These are phyloP conservation scores for Penicillium concentricum DNA, from an alignment of 2,329 filamentous ascomycete species.

Conservation along the genomic window DNA sequence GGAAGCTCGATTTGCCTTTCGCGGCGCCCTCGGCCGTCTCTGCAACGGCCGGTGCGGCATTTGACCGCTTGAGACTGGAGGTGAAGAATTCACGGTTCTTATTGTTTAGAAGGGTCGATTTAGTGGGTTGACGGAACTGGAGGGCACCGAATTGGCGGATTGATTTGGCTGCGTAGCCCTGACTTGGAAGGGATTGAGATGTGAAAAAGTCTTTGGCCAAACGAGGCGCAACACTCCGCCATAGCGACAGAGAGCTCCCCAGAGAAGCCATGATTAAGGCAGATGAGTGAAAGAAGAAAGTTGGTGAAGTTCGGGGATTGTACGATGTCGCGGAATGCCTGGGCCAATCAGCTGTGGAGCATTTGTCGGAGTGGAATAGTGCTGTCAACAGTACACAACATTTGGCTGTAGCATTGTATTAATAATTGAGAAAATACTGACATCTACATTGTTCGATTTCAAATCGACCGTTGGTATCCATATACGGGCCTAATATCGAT, in stretches of 20 bases:
- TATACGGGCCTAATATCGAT: background rate
- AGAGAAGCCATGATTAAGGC: conserved; percentile 34
- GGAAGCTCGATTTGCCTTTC: conserved; percentile 46
- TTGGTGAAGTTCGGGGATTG: conserved; percentile 16
- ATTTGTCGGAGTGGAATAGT: conserved; percentile 15
- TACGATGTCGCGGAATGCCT: conserved; percentile 15
- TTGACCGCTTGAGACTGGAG: conserved; percentile 22
- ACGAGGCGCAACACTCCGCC: conserved; percentile 37
- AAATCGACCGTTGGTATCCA: background rate
- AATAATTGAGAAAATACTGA: background rate
- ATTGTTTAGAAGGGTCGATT: conserved; percentile 23
- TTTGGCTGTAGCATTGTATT: background rate
- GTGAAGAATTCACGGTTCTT: conserved; percentile 32
- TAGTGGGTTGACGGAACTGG: conserved; percentile 28
- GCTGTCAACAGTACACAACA: background rate
- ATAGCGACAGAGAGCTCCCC: conserved; percentile 30
- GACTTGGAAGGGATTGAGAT: conserved; percentile 42
- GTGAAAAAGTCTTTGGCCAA: conserved; percentile 42
- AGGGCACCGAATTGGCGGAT: conserved; percentile 31
- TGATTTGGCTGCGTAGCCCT: conserved; percentile 30
- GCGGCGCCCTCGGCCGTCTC: conserved; percentile 23
- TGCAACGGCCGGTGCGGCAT: conserved; percentile 21
- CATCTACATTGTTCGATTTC: background rate
- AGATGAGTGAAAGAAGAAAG: conserved; percentile 13
- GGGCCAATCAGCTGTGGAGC: conserved; percentile 21